Conservation (phyloP, 495 filamentous ascomycete species). For the Penicillium manginii region DNA sequence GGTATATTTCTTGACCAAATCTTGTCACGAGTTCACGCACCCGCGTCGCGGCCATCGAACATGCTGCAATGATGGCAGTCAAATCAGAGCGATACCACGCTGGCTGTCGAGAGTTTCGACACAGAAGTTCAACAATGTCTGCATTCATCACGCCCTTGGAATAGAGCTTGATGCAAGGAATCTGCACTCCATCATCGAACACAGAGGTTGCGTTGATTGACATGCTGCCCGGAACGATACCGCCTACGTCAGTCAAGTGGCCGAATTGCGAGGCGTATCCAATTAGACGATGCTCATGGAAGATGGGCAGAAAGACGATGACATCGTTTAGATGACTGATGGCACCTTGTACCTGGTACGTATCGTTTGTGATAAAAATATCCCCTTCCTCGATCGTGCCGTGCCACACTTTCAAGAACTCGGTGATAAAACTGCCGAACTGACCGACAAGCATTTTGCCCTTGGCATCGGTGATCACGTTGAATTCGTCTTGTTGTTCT, state of each 20-base stretch:
- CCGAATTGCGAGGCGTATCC: slow-evolving; percentile 56
- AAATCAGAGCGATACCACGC: slow-evolving; percentile 56
- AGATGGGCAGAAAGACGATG: slow-evolving; percentile 52
- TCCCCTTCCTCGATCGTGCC: slow-evolving; percentile 52
- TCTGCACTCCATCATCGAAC: slow-evolving; percentile 56
- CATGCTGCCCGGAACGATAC: slow-evolving; percentile 56
- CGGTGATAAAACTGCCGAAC: slow-evolving; percentile 54
- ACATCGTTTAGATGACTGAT: slow-evolving; percentile 54
- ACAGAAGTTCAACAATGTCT: slow-evolving; percentile 48
- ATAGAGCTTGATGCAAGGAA: slow-evolving; percentile 54
- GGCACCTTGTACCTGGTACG: slow-evolving; percentile 52
- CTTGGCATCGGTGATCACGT: slow-evolving; percentile 50
- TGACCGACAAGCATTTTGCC: slow-evolving; percentile 57
- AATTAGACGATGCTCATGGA: slow-evolving; percentile 44
- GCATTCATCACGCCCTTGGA: slow-evolving; percentile 45
- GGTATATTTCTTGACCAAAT: slow-evolving; percentile 46
- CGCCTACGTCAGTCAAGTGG: slow-evolving; percentile 55
- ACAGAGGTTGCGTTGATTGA: slow-evolving; percentile 54
- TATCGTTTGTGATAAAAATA: slow-evolving; percentile 56
- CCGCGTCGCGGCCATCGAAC: slow-evolving; percentile 46
- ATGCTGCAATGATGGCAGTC: slow-evolving; percentile 51
- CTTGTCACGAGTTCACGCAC: slow-evolving; percentile 49
- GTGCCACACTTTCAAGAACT: slow-evolving; percentile 49
- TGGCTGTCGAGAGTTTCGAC: slow-evolving; percentile 52
- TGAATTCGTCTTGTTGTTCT: slow-evolving; percentile 58